Conservation (phyloP, 805 yeast genomes). For the Cyberlindnera lachancei region DNA sequence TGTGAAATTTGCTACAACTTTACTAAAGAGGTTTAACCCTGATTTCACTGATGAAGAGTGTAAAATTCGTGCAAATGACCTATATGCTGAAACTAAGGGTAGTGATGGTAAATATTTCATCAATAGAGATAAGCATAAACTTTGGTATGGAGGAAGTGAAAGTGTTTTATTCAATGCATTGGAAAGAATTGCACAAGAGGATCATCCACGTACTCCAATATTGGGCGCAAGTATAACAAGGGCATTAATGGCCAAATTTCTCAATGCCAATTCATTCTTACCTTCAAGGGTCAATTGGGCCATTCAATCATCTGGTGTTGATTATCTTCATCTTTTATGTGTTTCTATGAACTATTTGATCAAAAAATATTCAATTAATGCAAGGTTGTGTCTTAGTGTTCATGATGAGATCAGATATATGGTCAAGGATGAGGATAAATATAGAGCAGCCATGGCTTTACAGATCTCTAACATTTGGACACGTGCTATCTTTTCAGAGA, state of each 20-base stretch:
- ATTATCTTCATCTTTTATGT: conserved; percentile 78
- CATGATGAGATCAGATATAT: conserved; percentile 92
- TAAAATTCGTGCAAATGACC: conserved; percentile 46
- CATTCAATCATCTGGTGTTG: conserved; percentile 97
- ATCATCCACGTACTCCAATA: conserved; percentile 80
- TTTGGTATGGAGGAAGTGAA: conserved; percentile 90
- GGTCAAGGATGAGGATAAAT: conserved; percentile 64
- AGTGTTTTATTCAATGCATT: conserved; percentile 84
- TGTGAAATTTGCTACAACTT: conserved; percentile 75
- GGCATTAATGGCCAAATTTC: conserved; percentile 61
- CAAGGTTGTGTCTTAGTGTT: conserved; percentile 77
- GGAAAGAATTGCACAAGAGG: conserved; percentile 79
- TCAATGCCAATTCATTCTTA: conserved; percentile 58
- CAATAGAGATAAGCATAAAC: conserved; percentile 23
- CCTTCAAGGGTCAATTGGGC: conserved; percentile 97
- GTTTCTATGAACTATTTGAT: conserved; percentile 82
- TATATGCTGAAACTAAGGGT: conserved; percentile 86
- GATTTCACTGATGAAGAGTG: conserved; percentile 62
- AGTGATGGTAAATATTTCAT: conserved; percentile 25
- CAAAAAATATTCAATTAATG: conserved; percentile 56
- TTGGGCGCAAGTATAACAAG: conserved; percentile 89
- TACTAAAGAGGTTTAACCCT: conserved; percentile 79
- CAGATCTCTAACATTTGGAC: conserved; percentile 95
- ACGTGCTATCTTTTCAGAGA: conserved; percentile 89
- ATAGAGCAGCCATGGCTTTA: conserved; percentile 70